Base-by-base conservation (phyloP, 139 green algal species). In the Volvox reticuliferus region DNA sequence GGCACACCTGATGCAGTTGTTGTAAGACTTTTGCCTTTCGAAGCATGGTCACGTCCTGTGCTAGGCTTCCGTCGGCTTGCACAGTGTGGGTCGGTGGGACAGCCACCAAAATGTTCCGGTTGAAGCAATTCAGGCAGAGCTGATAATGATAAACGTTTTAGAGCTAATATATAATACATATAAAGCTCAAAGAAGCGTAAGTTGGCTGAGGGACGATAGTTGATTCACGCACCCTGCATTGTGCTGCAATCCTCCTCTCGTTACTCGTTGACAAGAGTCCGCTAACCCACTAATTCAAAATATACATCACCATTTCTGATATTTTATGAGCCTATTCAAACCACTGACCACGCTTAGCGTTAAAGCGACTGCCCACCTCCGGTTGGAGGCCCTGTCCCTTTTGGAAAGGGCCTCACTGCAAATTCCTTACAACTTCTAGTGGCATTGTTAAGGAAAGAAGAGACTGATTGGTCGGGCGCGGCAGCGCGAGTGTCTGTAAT, bases 41-140 rank as follows among this genome's bases (percentile, higher is more conserved):
- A 37, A 79, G 71, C 71, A 79, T 79, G 19, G n/a, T 30, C 2
- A 30, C n/a, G 24, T 24, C 65, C 24, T 73, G 24, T 73, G 21
- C 9, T 30, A 73, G 65, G 65, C 65, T 73, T 28, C 24, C 16
- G 65, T 73, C 12, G 65, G 24, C 6, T 73, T 73, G 65, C 65
- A 73, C 65, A 30, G 65, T 18, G 71, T 79, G 71, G 71, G 71
- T 79, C 71, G 71, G 71, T 79, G 71, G 71, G 71, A 79, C 71
- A 79, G 26, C 68, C 22, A 2, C 24, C 6, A 13, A 28, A 12
- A 28, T 76, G 13, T 76, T 76, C 6, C 12, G 24, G 68, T 76
- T 13, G 68, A n/a, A 55, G 44, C 44, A 55, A 9, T 55, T 55
- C 44, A 5, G 44, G 9, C 5, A 55, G 44, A 9, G 44, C 9